Evolutionary conservation across 805 yeast genomes (phyloP), one percentile per base, ranked within the genome.

Genomic region (Saccharomycopsis sp.): DNA sequence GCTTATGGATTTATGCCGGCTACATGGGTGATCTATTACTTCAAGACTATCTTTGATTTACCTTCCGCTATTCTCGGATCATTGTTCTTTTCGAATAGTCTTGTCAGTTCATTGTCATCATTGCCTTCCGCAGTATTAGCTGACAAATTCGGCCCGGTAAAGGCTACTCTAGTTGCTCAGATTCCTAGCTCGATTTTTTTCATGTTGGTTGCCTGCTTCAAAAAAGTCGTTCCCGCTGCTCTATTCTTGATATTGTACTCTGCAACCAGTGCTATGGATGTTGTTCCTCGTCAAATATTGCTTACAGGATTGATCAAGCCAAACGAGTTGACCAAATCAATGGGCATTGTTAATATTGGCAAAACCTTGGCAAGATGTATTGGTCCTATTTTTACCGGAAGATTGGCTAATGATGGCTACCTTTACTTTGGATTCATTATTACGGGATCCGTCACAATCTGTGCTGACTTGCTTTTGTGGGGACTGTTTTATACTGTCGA

Each of bases 1-100:
- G 97, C 96, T 0, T 84, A 83, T 63, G 97, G 97, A 1, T 87
- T 91, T 70, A 87, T 90, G 90, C 85, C 96, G 1, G 76, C 84
- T 52, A 86, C 96, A 1, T 92, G 97, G 97, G 78, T 87, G 50
- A 89, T 90, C 47, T 91, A 86, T 68, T 91, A 88, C 71, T 85
- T 89, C 74, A 80, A 83, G 58, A 78, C 77, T 41, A 70, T 74
- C 14, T 90, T 85, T 64, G 63, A 69, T 1, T 71, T 82, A 29
- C 69, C 83, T 1, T 83, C 91, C 2, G 72, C 84, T 0, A 70
- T 77, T 0, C 71, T 90, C 52, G 97, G 97, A 3, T 63, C 78
- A 0, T 72, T 90, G 29, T 89, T 89, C 69, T 87, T 87, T 64
- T 63, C 74, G 41, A 81, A 89, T 0, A 86, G 83, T 64, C 63